Evolutionary conservation across 2,329 filamentous ascomycete genomes (phyloP), one percentile per base, ranked within the genome.

Genomic region (Phaeomoniella chlamydospora): DNA sequence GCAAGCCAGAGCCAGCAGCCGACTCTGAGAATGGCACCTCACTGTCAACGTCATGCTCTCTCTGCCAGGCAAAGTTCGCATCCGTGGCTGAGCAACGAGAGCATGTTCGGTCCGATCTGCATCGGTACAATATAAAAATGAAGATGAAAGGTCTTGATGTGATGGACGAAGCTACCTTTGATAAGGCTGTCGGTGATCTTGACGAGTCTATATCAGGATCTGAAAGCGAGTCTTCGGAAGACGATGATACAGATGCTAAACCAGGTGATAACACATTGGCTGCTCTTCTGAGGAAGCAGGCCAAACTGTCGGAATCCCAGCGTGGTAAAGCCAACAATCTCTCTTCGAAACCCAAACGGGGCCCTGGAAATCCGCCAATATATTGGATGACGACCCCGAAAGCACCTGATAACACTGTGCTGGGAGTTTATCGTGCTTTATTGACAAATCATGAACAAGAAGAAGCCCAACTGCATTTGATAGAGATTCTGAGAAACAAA

Each of bases 121-220:
- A 98, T 56, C 73, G 80, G 44, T 98, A 94, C 61, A 98, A 98
- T 54, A 61, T 96, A 41, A 96, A 94, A 59, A 82, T 88, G 53
- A 93, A 84, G 62, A 62, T 94, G 38, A 76, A 84, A 33, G 83
- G 83, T 0, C 67, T 69, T 39, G 70, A 68, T 6, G 59, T 82
- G 0, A 79, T 94, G 2, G 73, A 74, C 2, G 90, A 98, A 51
- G 56, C 53, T 5, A 86, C 94, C 19, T 98, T 98, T 46, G 83
- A 90, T 53, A 83, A 79, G 52, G 68, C 94, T 4, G 68, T 96
- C 5, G 84, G 77, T 22, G 75, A 90, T 40, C 65, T 98, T 19
- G 83, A 94, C 47, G 88, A 98, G 64, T 96, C 90, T 1, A 90
- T 92, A 11, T 94, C 86, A 1, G 74, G 77, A 18, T 70, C 68